These are phyloP conservation scores for Globisporangium nagaii DNA, from an alignment of 352 stramenopile species.

Conservation along the genomic window DNA sequence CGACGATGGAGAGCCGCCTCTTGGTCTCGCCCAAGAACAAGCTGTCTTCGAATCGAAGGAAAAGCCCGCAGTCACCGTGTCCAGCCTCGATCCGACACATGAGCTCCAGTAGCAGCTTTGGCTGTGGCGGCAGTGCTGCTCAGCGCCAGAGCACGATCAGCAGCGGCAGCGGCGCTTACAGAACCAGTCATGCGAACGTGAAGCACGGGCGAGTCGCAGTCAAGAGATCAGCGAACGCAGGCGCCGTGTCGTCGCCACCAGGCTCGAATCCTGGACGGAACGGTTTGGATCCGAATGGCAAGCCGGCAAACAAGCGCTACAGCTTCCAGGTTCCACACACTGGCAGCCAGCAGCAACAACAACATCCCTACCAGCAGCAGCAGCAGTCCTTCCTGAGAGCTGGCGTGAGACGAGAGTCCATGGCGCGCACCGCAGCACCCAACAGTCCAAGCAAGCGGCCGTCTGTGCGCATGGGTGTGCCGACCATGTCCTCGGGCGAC, in stretches of 20 bases:
- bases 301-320: not conserved
- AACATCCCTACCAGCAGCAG: not conserved
- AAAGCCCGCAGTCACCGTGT: not conserved
- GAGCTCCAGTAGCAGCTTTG: not conserved
- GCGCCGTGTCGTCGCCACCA: not conserved
- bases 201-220: not conserved
- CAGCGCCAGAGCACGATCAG: not conserved
- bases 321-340: not conserved
- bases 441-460: constrained; percentile 1
- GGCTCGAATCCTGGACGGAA: not conserved
- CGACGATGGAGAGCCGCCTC: constrained; percentile 30
- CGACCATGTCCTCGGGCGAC: not conserved
- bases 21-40: constrained; percentile 23
- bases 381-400: not conserved
- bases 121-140: not conserved
- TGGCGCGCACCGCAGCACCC: not conserved
- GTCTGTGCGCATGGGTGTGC: constrained; percentile 6
- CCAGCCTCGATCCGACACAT: not conserved
- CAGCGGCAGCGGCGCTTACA: not conserved
- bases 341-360: not conserved
- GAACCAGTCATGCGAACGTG: not conserved
- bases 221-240: not conserved
- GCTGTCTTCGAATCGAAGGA: not conserved
- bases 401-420: constrained; percentile 1
- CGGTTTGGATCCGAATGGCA: not conserved